Conservation (phyloP, 2,329 filamentous ascomycete species). For the Dryadomyces sulphureus region DNA sequence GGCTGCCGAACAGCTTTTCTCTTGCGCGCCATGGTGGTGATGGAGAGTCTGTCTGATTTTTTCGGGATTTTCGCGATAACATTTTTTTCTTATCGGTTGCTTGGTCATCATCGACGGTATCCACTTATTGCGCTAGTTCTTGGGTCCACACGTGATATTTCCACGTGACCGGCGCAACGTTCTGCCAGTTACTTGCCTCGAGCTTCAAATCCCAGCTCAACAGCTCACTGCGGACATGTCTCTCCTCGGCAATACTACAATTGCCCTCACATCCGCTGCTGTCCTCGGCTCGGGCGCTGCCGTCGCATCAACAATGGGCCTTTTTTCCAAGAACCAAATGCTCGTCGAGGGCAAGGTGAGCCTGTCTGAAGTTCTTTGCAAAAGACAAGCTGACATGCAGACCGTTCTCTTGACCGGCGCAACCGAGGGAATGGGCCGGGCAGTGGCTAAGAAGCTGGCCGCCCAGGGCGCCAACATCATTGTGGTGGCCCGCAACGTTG, state of each 20-base stretch:
- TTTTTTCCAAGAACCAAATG: slow-evolving; percentile 63
- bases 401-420: slow-evolving; percentile 81
- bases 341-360: slow-evolving; percentile 68
- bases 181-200: no score
- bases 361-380: background rate
- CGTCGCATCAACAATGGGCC: slow-evolving; percentile 42
- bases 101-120: no score
- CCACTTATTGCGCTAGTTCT: no score
- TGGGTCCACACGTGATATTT: no score
- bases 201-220: no score
- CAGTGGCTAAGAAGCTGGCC: slow-evolving; percentile 58
- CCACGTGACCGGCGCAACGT: no score
- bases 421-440: slow-evolving; percentile 82
- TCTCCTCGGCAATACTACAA: slow-evolving; percentile 10
- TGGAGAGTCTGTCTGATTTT: background rate
- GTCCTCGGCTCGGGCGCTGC: slow-evolving; percentile 18
- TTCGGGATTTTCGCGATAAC: slow-evolving; percentile 1
- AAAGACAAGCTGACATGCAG: slow-evolving; percentile 28
- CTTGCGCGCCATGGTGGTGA: slow-evolving; percentile 41
- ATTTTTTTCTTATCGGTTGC: slow-evolving; percentile 2
- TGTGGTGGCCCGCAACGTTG: slow-evolving; percentile 63
- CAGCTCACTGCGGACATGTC: slow-evolving; percentile 9
- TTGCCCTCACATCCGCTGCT: slow-evolving; percentile 15
- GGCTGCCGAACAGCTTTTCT: slow-evolving; percentile 51
- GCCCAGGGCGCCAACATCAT: slow-evolving; percentile 75